Evolutionary conservation across 2,329 filamentous ascomycete genomes (phyloP).

Genomic region (Aspergillus terreus): DNA sequence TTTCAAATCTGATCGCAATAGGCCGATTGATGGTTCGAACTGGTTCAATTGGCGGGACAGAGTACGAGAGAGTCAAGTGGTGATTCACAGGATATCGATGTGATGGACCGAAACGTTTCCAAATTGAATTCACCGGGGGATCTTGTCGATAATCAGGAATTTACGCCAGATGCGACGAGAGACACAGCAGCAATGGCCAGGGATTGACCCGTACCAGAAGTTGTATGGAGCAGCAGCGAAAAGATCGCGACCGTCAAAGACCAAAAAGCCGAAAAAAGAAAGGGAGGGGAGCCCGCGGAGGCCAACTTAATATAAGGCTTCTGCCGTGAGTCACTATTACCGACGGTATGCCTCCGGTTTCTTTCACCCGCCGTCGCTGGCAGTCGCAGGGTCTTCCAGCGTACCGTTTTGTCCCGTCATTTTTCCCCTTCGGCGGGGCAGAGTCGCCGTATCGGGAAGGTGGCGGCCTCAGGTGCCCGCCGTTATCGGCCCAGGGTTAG

Average conservation of each 20-base stretch:
- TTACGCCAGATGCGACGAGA: conserved; percentile 1
- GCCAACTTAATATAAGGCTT: conserved; percentile 14
- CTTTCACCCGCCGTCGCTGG: background rate
- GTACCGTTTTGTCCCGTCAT: conserved; percentile 5
- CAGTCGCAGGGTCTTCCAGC: background rate
- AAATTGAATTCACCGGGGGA: too few relatives aligned
- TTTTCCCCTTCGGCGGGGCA: conserved; percentile 9
- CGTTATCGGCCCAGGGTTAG: conserved; percentile 19
- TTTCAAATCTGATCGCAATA: background rate
- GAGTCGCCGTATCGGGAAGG: conserved; percentile 11
- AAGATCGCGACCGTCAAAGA: conserved; percentile 25
- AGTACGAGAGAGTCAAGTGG: background rate
- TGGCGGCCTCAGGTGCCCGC: conserved; percentile 12
- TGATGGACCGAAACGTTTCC: too few relatives aligned
- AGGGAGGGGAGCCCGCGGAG: conserved; percentile 14
- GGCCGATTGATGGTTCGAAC: background rate
- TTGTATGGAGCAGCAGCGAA: conserved; percentile 24
- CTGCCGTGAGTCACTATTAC: background rate
- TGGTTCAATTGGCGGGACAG: background rate
- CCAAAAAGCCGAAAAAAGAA: conserved; percentile 24
- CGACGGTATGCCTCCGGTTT: background rate
- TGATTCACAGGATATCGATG: too few relatives aligned
- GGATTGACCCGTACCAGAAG: conserved; percentile 7
- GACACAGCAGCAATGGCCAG: conserved; percentile 5
- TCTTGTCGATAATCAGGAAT: background rate